Evolutionary conservation across 306 rosid genomes (phyloP), one percentile per base, ranked within the genome.

Genomic region (Lablab purpureus): DNA sequence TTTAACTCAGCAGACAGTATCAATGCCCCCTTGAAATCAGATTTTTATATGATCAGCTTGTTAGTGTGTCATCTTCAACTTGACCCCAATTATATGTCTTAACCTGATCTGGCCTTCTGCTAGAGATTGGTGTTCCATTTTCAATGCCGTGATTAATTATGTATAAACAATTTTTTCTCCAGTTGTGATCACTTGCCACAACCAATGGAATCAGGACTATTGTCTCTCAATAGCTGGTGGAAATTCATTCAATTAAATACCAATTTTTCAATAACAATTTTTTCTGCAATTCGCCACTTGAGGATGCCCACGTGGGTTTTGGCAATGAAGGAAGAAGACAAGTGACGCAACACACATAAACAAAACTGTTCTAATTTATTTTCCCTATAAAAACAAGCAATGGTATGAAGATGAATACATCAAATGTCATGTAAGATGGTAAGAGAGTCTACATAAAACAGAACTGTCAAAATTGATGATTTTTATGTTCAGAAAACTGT

Each of bases 51-150:
- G 3, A 52, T 18, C 51, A 74, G 64, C 84, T 84, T 68, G 89
- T 87, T 89, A 76, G 73, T 58, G 69, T 80, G 89, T 86, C 91
- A 30, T 34, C 76, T 71, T 88, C 93, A 87, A 87, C 86, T 87
- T 77, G 88, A 80, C 84, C 84, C 81, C 78, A 82, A 66, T 87
- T 76, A 79, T 70, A 34, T 79, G 80, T 85, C 82, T 76, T 80
- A 79, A 47, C 70, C 59, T 87, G 84, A 87, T 73, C 80, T 82
- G 80, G 74, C 78, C 75, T 71, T 68, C 34, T 28, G 71, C 58
- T 2, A 60, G 59, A 82, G 72, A 70, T 64, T 80, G 45, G 45
- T 40, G 63, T 70, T 81, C 69, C 69, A 76, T 58, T 82, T 36
- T 85, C 71, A 78, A 43, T 28, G 55, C 13, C 52, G 41, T 45